Evolutionary conservation across 1,284 basidiomycete genomes (phyloP).

Genomic region (Leccinum fallax): DNA sequence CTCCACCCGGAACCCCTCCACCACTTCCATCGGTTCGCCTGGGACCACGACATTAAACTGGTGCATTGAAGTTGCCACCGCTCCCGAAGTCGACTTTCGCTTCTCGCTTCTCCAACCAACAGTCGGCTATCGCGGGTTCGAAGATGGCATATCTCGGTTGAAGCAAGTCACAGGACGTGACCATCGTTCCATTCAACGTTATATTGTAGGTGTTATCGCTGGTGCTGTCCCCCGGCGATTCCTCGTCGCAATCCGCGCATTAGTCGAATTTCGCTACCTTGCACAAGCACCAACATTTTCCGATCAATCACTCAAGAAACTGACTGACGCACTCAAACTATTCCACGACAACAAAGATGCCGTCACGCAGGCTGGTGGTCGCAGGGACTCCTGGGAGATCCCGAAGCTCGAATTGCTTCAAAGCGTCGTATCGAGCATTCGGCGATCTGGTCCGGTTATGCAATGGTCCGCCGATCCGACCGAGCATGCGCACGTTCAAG

Average conservation of each 20-base stretch:
- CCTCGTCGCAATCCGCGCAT: background rate
- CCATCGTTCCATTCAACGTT: background rate
- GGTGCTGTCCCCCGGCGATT: background rate
- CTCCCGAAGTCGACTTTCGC: background rate
- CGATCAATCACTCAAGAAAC: background rate
- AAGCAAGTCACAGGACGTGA: background rate
- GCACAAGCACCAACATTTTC: background rate
- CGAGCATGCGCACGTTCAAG: background rate
- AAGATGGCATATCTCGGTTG: background rate
- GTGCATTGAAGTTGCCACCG: background rate
- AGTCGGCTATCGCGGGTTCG: background rate
- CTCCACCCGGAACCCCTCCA: background rate
- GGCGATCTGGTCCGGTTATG: background rate
- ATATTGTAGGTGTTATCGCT: background rate
- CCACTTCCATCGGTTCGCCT: background rate
- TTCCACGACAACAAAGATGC: background rate
- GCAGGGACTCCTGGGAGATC: background rate
- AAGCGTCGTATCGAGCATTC: background rate
- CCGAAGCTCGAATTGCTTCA: background rate
- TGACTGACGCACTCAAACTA: background rate
- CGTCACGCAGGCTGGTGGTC: background rate
- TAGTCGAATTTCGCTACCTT: background rate
- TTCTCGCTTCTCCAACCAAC: background rate
- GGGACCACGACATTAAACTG: background rate
- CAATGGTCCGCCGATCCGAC: background rate